Conservation (phyloP, 192 early-diverging fungal species). For the Entophlyctis helioformis region DNA sequence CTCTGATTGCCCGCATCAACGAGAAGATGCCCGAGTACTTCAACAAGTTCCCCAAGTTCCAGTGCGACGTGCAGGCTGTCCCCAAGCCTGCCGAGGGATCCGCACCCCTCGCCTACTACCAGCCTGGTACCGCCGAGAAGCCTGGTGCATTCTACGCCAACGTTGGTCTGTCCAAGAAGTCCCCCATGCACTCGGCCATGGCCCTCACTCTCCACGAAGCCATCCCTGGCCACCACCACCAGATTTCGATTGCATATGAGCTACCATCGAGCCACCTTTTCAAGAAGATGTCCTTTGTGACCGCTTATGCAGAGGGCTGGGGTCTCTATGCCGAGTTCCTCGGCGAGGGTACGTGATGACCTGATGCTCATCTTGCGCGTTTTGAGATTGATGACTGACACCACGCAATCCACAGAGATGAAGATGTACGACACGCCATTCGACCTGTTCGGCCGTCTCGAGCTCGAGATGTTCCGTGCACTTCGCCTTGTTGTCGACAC, state of each 20-base stretch:
- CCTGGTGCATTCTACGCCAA: conserved; percentile 8
- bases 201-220: conserved; percentile 20
- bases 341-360: too few species aligned
- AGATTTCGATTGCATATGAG: conserved; percentile 18
- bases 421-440: conserved; percentile 18
- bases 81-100: conserved; percentile 7
- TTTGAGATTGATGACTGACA: too few species aligned
- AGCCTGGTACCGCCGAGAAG: conserved; percentile 9
- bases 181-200: conserved; percentile 5
- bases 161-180: conserved; percentile 7
- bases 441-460: conserved; percentile 15
- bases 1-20: conserved; percentile 6
- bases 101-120: conserved; percentile 12
- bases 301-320: conserved; percentile 22
- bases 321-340: conserved; percentile 20
- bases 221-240: conserved; percentile 28
- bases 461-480: conserved; percentile 24
- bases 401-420: too few species aligned
- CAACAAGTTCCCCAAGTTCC: conserved; percentile 14
- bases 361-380: too few species aligned
- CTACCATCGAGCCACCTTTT: conserved; percentile 11
- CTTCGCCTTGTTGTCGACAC: conserved; percentile 27
- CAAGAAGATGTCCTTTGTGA: conserved; percentile 7
- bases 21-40: conserved; percentile 19
- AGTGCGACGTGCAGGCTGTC: conserved; percentile 10